Evolutionary conservation across 2,329 filamentous ascomycete species (phyloP), one percentile per base, ranked within the genome.

Genomic region (Chaetomium olivaceum): DNA sequence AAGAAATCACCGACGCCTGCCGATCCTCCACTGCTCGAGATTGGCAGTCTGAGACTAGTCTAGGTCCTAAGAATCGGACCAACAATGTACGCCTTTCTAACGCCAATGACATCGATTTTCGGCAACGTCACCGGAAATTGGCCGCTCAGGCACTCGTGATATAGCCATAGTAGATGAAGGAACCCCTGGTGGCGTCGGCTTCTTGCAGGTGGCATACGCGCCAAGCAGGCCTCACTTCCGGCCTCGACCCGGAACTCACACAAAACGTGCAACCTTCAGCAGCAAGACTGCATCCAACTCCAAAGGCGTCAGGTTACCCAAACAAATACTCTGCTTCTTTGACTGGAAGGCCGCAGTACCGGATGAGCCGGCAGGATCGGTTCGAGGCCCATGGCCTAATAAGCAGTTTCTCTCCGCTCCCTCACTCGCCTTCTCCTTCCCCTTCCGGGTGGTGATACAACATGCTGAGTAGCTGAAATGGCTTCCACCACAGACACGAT

Each of bases 371-470:
- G 23, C 39, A 29, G 8, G 14, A 31, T 23, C 23, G 33, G 55
- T 23, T n/a, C 12, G 4, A 31, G 14, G 21, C 8, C 25, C 23
- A 8, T 33, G 31, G 23, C 51, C 7, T 52, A n/a, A 31, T 29
- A 23, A 33, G 1, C 39, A 7, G 8, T 11, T 1, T 5, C 48
- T 61, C 31, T 23, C 16, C 14, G 21, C 36, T 25, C 21, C 21
- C 9, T 23, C 8, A 7, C 27, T 50, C 19, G 11, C 31, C 27
- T 12, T 54, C 36, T 52, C 39, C 58, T 60, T 52, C 60, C 50
- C 50, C 21, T 59, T 62, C 14, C 36, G 55, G 64, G 27, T 43
- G 56, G 61, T 54, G 52, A 66, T 63, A 61, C 64, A 66, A 46
- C 52, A 39, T 58, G 14, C 61, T 58, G 61, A 14, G 11, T 19